Base-by-base conservation (phyloP, 1,284 basidiomycete genomes). In the Ustilago shanxiensis region DNA sequence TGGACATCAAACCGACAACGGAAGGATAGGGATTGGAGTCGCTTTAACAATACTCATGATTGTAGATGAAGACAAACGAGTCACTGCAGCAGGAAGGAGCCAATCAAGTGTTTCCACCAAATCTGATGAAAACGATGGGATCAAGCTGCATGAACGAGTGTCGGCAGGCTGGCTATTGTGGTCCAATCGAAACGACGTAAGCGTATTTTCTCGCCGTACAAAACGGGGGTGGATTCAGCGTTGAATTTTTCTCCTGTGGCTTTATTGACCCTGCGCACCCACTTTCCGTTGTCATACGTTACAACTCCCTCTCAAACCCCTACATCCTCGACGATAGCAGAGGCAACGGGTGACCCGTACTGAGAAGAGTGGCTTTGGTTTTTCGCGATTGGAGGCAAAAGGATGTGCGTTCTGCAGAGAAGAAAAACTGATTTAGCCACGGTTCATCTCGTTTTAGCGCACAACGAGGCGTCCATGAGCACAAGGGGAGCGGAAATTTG, bases 21-120 rank as follows among this genome's bases (percentile, higher is more conserved):
- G 9, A 20, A n/a, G 3, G 41, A 7, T 11, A 5, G 1, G n/a
- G 1, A 7, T 20, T 6, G 6, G 41, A 6, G 11, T 44, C 20
- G 41, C 41, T 11, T n/a, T n/a, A n/a, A n/a, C n/a, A n/a, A n/a
- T n/a, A n/a, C n/a, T n/a, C n/a, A n/a, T n/a, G n/a, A n/a, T n/a
- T n/a, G n/a, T n/a, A n/a, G 11, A 33, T 5, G 24, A 28, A 26
- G 13, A 14, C 11, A 49, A 26, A 52, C 50, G 50, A 52, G n/a
- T 52, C 50, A 26, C 26, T 31, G 50, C 7, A 31, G 11, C 11
- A 52, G 29, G 8, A 6, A 52, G 7, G 10, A 31, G 50, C 50
- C 50, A 52, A 52, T 52, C 50, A 52, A 33, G 28, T 11, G 50
- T 52, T 52, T 52, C 47, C 47, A 33, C 50, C 50, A 20, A 33